These are phyloP conservation scores for Neurospora tetraspora DNA, from an alignment of 495 filamentous ascomycete genomes.

Conservation along the genomic window DNA sequence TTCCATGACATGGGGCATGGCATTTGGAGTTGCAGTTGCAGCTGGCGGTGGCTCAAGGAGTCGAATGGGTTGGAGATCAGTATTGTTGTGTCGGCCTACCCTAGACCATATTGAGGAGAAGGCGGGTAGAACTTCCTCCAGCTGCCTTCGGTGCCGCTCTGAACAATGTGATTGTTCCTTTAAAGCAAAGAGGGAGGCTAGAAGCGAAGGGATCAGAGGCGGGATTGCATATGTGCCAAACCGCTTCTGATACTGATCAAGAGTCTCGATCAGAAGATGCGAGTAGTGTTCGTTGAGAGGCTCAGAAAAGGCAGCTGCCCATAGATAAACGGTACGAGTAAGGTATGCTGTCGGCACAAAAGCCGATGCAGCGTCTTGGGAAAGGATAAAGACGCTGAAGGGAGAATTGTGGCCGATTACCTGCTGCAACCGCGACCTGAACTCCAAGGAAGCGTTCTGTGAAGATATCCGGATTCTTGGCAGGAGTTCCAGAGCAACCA, in stretches of 20 bases:
- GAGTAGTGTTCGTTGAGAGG: conserved; percentile 1
- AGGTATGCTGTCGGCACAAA: conserved; percentile 18
- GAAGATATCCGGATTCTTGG: not conserved
- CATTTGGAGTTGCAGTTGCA: not conserved
- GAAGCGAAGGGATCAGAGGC: conserved; percentile 7
- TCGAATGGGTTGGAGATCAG: not conserved
- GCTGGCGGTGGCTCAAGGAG: not conserved
- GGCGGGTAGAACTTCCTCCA: not conserved
- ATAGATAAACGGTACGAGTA: conserved; percentile 12
- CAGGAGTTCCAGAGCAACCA: conserved; percentile 2
- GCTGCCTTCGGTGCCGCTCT: not conserved
- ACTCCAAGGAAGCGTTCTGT: not conserved
- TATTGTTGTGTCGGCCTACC: not conserved
- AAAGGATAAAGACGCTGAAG: conserved; percentile 7
- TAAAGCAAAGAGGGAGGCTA: conserved; percentile 7
- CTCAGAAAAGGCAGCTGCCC: conserved; percentile 6
- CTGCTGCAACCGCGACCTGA: conserved; percentile 5
- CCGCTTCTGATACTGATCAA: conserved; percentile 8
- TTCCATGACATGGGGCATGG: not conserved
- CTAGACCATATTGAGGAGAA: not conserved
- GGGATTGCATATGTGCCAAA: conserved; percentile 15
- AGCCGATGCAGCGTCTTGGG: conserved; percentile 1
- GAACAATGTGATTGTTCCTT: not conserved
- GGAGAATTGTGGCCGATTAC: conserved; percentile 6
- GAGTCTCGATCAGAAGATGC: conserved; percentile 8